Base-by-base conservation (phyloP, 371 early-diverging fungal genomes). In the Mucor irregularis region DNA sequence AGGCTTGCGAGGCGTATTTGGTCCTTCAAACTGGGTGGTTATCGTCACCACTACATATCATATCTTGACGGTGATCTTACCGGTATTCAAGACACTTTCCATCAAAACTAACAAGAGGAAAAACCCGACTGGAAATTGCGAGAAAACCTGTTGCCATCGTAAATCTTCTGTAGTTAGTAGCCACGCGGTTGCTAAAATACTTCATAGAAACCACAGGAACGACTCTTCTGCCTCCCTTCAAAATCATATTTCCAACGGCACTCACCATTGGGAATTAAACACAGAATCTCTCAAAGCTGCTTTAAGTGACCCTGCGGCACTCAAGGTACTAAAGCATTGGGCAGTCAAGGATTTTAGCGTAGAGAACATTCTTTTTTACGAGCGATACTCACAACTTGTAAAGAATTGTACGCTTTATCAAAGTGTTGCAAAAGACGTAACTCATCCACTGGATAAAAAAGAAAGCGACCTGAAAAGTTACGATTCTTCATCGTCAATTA, bases 311-410 rank as follows among this genome's bases (percentile, higher is more conserved):
- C 66, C 64, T 9, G 45, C 53, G 2, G 26, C 60, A 11, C 19
- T 64, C 14, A 25, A 44, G 5, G 31, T 49, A 3, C 14, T 76
- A n/a, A 50, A 54, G 29, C 21, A 58, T 9, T 47, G 68, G 49
- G 68, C 76, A 2, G 56, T 76, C 19, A 58, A 73, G 31, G 76
- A 76, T 45, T 76, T 76, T 29, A 71, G 67, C 34, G 62, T 64
- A 1, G 76, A 76, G 43, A 73, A 73, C 37, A 56, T 73, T 7
- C 39, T 73, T 3, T 73, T 73, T 17, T 73, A 66, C 44, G 65
- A 76, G 29, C 47, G 45, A 4, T 76, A 76, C 16, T 19, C 58
- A 11, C 31, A 54, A 13, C 29, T 57, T 1, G 17, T 31, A 11
- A 38, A 38, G 16, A 13, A 38, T n/a, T n/a, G n/a, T n/a, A n/a